phyloP scores from a whole-genome alignment of 345 rosid genomes.

The Pugionium cornutum region DNA sequence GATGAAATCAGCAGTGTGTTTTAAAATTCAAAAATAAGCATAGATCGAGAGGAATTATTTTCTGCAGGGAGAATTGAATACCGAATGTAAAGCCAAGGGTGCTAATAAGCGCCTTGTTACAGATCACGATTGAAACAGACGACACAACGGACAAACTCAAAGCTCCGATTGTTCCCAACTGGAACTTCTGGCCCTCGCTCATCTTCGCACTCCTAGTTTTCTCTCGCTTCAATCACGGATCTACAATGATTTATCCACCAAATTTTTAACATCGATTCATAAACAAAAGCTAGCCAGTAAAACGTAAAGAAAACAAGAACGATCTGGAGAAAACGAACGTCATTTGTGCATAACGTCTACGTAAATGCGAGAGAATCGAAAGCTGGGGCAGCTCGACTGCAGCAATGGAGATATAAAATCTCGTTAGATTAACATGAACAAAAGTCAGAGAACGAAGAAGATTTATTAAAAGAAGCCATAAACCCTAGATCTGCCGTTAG shows the following conservation, averaged over 20 bases:
- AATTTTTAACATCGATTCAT: neutral
- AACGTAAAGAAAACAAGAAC: conserved; percentile 15
- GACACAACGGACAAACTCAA: conserved; percentile 82
- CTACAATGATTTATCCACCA: conserved; percentile 31
- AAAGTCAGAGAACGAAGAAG: too few relatives aligned
- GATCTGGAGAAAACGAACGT: conserved; percentile 22
- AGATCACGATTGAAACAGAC: conserved; percentile 85
- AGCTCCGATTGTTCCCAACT: conserved; percentile 79
- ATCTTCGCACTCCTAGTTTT: conserved; percentile 38
- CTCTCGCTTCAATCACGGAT: conserved; percentile 45
- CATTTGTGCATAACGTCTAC: conserved; percentile 1
- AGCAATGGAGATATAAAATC: neutral
- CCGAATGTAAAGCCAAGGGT: conserved; percentile 85
- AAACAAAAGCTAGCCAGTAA: neutral
- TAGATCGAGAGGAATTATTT: too few relatives aligned
- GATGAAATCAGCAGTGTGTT: neutral
- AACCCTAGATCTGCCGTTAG: conserved; percentile 52
- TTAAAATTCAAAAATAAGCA: neutral
- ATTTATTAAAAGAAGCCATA: too few relatives aligned
- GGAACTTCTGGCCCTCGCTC: conserved; percentile 76
- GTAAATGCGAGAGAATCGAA: neutral
- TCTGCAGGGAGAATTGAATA: conserved; percentile 9
- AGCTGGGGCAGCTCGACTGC: conserved; percentile 13
- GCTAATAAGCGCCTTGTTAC: conserved; percentile 92
- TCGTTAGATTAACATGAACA: too few relatives aligned